Evolutionary conservation across 1,284 basidiomycete species (phyloP).

Genomic region (Tremellales sp.): DNA sequence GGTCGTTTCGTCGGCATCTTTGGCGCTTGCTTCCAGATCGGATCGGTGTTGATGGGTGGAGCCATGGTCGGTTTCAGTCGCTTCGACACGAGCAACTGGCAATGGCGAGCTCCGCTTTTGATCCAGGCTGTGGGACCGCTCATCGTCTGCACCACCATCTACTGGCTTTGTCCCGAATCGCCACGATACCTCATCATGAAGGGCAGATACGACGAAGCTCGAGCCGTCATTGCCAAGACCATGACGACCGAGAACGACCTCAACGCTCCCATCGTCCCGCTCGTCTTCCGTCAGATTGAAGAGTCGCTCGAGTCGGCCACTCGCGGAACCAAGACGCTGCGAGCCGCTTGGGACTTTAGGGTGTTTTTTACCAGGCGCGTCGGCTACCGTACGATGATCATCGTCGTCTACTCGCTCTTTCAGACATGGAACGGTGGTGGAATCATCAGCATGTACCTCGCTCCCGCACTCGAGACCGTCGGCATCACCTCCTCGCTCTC

Average conservation of each 20-base stretch:
- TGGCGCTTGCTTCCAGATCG: slow-evolving; percentile 8
- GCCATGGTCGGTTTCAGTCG: slow-evolving; percentile 5
- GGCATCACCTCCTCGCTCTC: slow-evolving; percentile 25
- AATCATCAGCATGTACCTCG: slow-evolving; percentile 42
- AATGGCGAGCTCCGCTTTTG: slow-evolving; percentile 57
- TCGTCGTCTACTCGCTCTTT: slow-evolving; percentile 21
- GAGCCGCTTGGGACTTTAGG: slow-evolving; percentile 55
- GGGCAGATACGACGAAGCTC: slow-evolving; percentile 19
- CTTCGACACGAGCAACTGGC: slow-evolving; percentile 41
- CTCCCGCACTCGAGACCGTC: slow-evolving; percentile 19
- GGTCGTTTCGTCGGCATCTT: slow-evolving; percentile 2
- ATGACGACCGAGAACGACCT: slow-evolving; percentile 54
- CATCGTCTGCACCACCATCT: slow-evolving; percentile 52
- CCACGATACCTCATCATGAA: not conserved
- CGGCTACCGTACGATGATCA: not conserved
- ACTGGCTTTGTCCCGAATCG: slow-evolving; percentile 10
- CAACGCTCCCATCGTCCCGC: slow-evolving; percentile 54
- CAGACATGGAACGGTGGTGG: slow-evolving; percentile 31
- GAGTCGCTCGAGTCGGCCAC: slow-evolving; percentile 41
- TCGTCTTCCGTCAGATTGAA: slow-evolving; percentile 57
- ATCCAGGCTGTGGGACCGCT: slow-evolving; percentile 53
- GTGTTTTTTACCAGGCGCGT: slow-evolving; percentile 51
- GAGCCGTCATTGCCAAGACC: slow-evolving; percentile 26
- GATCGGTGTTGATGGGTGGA: slow-evolving; percentile 2
- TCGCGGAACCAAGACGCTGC: slow-evolving; percentile 31